These are phyloP conservation scores for Herpetomonas muscarum DNA, from an alignment of 208 protist genomes.

Conservation along the genomic window DNA sequence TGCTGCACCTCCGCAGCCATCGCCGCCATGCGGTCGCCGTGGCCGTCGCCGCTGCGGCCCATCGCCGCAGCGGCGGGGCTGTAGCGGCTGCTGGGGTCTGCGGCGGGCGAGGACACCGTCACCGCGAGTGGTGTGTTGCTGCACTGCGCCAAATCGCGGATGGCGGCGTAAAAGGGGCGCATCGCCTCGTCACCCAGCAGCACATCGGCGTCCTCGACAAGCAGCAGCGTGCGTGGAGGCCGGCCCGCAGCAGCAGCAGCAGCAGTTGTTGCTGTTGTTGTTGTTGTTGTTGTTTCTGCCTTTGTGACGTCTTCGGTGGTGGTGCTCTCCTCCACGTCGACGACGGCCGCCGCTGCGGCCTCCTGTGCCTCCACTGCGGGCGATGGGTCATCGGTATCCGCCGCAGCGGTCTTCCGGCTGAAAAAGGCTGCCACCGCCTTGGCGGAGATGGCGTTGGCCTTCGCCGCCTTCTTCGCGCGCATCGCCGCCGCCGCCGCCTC, in stretches of 20 bases:
- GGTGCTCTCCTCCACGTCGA: slow-evolving; percentile 2
- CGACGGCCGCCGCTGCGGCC: slow-evolving; percentile 5
- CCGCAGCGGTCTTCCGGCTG: slow-evolving; percentile 6
- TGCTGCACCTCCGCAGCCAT: slow-evolving; percentile 10
- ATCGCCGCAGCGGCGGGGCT: too few relatives aligned
- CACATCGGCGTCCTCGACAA: slow-evolving; percentile 84
- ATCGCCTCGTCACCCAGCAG: slow-evolving; percentile 68
- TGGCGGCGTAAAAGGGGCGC: slow-evolving; percentile 67
- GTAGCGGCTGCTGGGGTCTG: too few relatives aligned
- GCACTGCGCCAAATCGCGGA: slow-evolving; percentile 64
- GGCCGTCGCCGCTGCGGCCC: neutral
- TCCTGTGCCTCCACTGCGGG: neutral
- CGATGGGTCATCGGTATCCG: too few relatives aligned
- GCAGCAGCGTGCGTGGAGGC: slow-evolving; percentile 39
- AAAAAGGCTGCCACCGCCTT: slow-evolving; percentile 73
- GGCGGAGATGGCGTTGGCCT: slow-evolving; percentile 62
- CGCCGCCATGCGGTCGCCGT: neutral
- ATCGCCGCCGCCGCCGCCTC: slow-evolving; percentile 14
- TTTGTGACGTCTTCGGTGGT: neutral
- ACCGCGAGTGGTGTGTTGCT: slow-evolving; percentile 81
- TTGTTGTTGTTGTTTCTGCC: neutral
- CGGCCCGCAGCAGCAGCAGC: slow-evolving; percentile 2
- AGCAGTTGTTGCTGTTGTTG: neutral
- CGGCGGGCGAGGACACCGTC: slow-evolving; percentile 30
- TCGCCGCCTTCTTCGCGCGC: slow-evolving; percentile 22